Base-by-base conservation (phyloP, 352 stramenopile genomes). In the Phytophthora citrophthora region DNA sequence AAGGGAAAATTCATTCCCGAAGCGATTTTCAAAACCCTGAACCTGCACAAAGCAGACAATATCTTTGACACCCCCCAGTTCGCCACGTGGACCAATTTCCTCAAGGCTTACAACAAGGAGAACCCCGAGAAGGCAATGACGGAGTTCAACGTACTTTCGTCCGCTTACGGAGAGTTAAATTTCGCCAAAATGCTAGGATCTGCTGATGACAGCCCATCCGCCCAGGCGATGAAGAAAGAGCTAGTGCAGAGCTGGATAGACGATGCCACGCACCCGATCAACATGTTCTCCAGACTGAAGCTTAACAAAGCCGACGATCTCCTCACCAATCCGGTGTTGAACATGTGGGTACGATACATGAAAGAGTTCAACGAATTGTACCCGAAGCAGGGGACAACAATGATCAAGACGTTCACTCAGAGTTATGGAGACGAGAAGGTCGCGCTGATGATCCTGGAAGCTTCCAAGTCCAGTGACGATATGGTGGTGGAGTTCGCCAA, bases 351-450 rank as follows among this genome's bases (percentile, higher is more conserved):
- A 1, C 10, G 46, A 23, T 57, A 64, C 20, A 45, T 64, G 56
- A 44, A 52, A 3, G n/a, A 3, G 1, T 64, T 64, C 39, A 64
- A 64, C 31, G 11, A 57, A 16, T 2, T 57, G 8, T 39, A 39
- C 31, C 13, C 55, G 12, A 12, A 32, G 0, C 13, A 11, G 18
- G 12, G 54, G 23, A 70, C 54, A 0, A 56, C 47, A 3, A 56
- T 69, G 20, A 59, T 64, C 47, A 12, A 64, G 39, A 36, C 10
- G 7, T 47, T 63, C 11, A 53, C 54, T 2, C 62, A 63, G 29
- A 63, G 36, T 38, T 68, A 63, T 13, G 45, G 38, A 1, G 61
- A 68, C 16, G 54, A 56, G 9, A 55, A 59, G 8, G 5, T 70
- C 8, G 36, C 54, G 5, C 15, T 15, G 6, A 63, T 68, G 52